Evolutionary conservation across 139 green algal genomes (phyloP).

Genomic region (Limnomonas spitsbergensis): DNA sequence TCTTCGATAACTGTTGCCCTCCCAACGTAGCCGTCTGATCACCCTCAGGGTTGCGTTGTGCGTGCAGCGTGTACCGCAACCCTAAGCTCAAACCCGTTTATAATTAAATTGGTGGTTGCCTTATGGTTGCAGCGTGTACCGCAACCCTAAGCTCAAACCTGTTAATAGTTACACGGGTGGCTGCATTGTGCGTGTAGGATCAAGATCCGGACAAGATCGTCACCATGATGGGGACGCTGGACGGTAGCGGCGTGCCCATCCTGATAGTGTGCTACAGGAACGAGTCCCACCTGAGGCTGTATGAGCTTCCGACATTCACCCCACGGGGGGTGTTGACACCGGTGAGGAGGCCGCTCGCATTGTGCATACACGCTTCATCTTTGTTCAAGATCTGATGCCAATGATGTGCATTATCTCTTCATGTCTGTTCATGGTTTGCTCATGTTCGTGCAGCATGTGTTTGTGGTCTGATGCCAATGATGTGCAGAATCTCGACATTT

Average conservation of each 20-base stretch:
- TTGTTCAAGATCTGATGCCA: not conserved
- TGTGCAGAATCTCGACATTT: not conserved
- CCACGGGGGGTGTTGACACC: constrained; percentile 20
- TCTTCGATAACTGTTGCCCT: too few species aligned
- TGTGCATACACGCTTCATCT: not conserved
- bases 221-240: constrained; percentile 21
- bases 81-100: too few species aligned
- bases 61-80: too few species aligned
- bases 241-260: constrained; percentile 12
- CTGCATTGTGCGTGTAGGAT: not conserved
- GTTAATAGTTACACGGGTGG: not conserved
- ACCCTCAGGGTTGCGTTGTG: too few species aligned
- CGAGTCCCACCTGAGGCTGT: constrained; percentile 20
- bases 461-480: not conserved
- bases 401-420: not conserved
- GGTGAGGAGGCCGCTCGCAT: not conserved
- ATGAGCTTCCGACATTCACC: constrained; percentile 20
- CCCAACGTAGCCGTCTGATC: too few species aligned
- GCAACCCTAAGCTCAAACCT: not conserved
- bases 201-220: constrained; percentile 7
- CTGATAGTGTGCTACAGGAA: constrained; percentile 22
- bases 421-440: not conserved
- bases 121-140: too few species aligned
- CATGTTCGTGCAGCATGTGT: not conserved
- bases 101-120: too few species aligned